Evolutionary conservation across 805 yeast genomes (phyloP).

Genomic region (Kazachstania viticola): DNA sequence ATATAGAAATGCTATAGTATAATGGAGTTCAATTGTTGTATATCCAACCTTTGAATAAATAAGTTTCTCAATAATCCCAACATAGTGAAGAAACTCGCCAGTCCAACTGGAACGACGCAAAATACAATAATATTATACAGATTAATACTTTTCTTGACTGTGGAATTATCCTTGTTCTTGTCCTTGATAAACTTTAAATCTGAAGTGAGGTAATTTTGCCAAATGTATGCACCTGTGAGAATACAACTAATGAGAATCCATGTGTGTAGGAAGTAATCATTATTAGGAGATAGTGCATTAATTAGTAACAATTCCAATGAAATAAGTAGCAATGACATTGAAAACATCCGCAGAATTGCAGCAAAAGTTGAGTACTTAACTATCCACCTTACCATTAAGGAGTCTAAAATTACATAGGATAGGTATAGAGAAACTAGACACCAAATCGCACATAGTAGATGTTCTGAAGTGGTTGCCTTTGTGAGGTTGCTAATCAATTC

Average conservation of each 20-base stretch:
- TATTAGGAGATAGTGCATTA: slow-evolving; percentile 58
- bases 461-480: slow-evolving; percentile 67
- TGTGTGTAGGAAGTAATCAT: slow-evolving; percentile 67
- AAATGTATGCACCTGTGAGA: slow-evolving; percentile 65
- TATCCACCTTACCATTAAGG: slow-evolving; percentile 87
- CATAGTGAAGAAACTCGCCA: slow-evolving; percentile 91
- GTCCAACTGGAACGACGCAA: slow-evolving; percentile 96
- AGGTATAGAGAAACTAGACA: slow-evolving; percentile 79
- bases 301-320: slow-evolving; percentile 59
- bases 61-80: slow-evolving; percentile 66
- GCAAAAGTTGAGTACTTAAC: slow-evolving; percentile 82
- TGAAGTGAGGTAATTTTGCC: slow-evolving; percentile 82
- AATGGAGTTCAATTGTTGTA: slow-evolving; percentile 24
- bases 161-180: neutral
- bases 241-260: slow-evolving; percentile 89
- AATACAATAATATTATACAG: slow-evolving; percentile 82
- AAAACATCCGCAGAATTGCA: slow-evolving; percentile 74
- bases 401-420: slow-evolving; percentile 75
- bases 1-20: neutral
- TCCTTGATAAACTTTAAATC: slow-evolving; percentile 37
- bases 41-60: slow-evolving; percentile 61
- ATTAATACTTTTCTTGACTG: slow-evolving; percentile 55
- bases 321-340: slow-evolving; percentile 65
- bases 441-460: slow-evolving; percentile 81
- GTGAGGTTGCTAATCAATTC: slow-evolving; percentile 24